Conservation (phyloP, 2,329 filamentous ascomycete genomes). For the Hymenoscyphus linearis region DNA sequence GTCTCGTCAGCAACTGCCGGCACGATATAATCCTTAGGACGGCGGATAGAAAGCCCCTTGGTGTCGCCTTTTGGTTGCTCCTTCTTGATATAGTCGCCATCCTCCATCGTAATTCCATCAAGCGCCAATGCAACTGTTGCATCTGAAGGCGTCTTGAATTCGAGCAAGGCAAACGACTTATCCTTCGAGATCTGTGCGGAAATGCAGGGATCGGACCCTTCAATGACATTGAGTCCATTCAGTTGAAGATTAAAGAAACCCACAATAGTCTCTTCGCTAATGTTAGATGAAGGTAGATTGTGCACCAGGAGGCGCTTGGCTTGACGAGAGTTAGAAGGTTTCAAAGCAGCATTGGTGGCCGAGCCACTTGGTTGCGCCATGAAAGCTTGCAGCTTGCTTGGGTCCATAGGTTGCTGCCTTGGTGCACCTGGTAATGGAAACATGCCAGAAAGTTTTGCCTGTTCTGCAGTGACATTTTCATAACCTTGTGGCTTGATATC, state of each 20-base stretch:
- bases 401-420: slow-evolving; percentile 91
- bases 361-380: slow-evolving; percentile 81
- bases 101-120: slow-evolving; percentile 84
- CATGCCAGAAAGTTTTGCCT: slow-evolving; percentile 98
- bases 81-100: slow-evolving; percentile 53
- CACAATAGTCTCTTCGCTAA: slow-evolving; percentile 70
- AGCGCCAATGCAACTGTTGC: slow-evolving; percentile 87
- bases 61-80: slow-evolving; percentile 46
- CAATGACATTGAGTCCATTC: slow-evolving; percentile 90
- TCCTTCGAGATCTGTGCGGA: slow-evolving; percentile 78
- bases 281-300: slow-evolving; percentile 63
- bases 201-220: slow-evolving; percentile 77
- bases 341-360: slow-evolving; percentile 66
- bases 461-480: slow-evolving; percentile 95
- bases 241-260: slow-evolving; percentile 95
- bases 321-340: slow-evolving; percentile 89
- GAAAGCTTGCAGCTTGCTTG: slow-evolving; percentile 87
- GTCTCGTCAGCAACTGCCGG: slow-evolving; percentile 71
- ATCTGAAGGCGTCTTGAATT: slow-evolving; percentile 84
- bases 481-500: slow-evolving; percentile 98
- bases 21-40: slow-evolving; percentile 96
- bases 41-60: slow-evolving; percentile 66
- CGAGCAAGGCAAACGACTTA: slow-evolving; percentile 74
- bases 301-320: slow-evolving; percentile 86
- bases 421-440: slow-evolving; percentile 95